A percentile compares a stretch with the other conserved stretches of the same genome.
These are phyloP conservation scores for Rossbeevera mucosa DNA, from an alignment of 768 basidiomycete species.

Conservation along the genomic window DNA sequence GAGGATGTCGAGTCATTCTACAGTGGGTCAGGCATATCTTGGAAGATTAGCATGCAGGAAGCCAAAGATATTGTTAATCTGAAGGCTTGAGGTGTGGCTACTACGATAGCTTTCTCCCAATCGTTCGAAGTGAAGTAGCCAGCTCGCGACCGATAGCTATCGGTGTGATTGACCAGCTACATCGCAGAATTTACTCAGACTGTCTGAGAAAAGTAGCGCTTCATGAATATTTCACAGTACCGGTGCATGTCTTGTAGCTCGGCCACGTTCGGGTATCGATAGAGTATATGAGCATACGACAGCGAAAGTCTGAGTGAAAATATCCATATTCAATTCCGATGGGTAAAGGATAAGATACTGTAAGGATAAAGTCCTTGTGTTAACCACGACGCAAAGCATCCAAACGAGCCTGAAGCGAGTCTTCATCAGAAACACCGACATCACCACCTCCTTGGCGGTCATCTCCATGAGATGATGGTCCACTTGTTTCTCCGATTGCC, in stretches of 20 bases:
- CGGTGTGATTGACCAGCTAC: not conserved
- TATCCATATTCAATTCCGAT: slow-evolving; percentile 6
- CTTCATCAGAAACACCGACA: slow-evolving; percentile 66
- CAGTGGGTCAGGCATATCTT: slow-evolving; percentile 85
- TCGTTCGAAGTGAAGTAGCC: too few species aligned
- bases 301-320: not conserved
- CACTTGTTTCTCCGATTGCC: slow-evolving; percentile 66
- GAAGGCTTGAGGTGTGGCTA: slow-evolving; percentile 33
- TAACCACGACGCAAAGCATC: slow-evolving; percentile 81
- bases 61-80: slow-evolving; percentile 65
- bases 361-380: slow-evolving; percentile 9
- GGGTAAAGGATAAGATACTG: slow-evolving; percentile 6
- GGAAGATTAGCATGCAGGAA: slow-evolving; percentile 77
- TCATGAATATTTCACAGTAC: too few species aligned
- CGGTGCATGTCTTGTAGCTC: not conserved
- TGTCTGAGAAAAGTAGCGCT: not conserved
- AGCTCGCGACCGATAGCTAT: too few species aligned
- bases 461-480: slow-evolving; percentile 32
- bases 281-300: not conserved
- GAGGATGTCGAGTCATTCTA: slow-evolving; percentile 96
- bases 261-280: not conserved
- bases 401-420: slow-evolving; percentile 88
- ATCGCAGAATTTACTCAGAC: not conserved
- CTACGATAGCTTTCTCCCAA: not conserved
- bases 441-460: slow-evolving; percentile 37